Conservation (phyloP, 2,329 filamentous ascomycete species). For the Pseudopithomyces maydicus region DNA sequence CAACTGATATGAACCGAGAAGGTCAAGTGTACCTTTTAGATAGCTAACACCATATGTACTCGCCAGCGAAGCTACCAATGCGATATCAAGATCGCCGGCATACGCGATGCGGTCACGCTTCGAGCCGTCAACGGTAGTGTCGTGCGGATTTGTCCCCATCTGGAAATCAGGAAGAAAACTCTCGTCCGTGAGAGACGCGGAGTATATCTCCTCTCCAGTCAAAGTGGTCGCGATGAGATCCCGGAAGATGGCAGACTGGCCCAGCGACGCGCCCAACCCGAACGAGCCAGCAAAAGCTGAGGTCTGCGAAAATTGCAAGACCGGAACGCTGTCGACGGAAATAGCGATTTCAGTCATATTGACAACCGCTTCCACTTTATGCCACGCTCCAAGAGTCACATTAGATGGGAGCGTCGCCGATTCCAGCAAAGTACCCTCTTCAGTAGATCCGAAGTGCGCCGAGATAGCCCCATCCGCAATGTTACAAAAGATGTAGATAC, state of each 20-base stretch:
- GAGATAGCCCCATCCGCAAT: slow-evolving; percentile 19
- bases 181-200: slow-evolving; percentile 29
- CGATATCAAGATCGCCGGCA: slow-evolving; percentile 39
- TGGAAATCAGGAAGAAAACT: slow-evolving; percentile 41
- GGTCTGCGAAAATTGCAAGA: slow-evolving; percentile 34
- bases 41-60: slow-evolving; percentile 34
- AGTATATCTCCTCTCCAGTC: slow-evolving; percentile 23
- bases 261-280: slow-evolving; percentile 38
- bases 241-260: slow-evolving; percentile 31
- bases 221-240: slow-evolving; percentile 18
- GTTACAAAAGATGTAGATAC: slow-evolving; percentile 22
- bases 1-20: slow-evolving; percentile 36
- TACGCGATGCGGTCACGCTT: slow-evolving; percentile 43
- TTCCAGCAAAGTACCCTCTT: background rate
- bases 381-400: slow-evolving; percentile 10
- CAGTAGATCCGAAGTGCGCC: slow-evolving; percentile 8
- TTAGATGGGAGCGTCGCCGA: slow-evolving; percentile 3
- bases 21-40: slow-evolving; percentile 31
- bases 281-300: slow-evolving; percentile 36
- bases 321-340: slow-evolving; percentile 17
- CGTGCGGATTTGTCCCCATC: slow-evolving; percentile 40
- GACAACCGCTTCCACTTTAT: slow-evolving; percentile 8
- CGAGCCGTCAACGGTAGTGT: slow-evolving; percentile 44
- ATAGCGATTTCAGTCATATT: slow-evolving; percentile 8
- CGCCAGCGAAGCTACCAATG: slow-evolving; percentile 25